phyloP scores from a whole-genome alignment of 2,329 filamentous ascomycete genomes.

The Penicillium rolfsii region DNA sequence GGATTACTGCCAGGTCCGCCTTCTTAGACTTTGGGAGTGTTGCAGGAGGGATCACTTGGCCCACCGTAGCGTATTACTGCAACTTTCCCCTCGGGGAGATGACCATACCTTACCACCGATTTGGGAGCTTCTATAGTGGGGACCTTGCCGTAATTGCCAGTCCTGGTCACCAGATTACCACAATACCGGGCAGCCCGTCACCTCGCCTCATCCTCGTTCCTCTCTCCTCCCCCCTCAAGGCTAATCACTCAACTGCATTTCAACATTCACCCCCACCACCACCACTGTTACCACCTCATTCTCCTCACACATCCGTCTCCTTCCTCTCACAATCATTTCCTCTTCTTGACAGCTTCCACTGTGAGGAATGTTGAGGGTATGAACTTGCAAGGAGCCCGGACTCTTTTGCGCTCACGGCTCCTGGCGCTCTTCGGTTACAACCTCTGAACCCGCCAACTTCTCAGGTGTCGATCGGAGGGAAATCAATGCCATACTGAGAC shows the following conservation, averaged over 20 bases:
- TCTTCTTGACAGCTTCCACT: constrained; percentile 10
- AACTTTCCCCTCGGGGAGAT: constrained; percentile 18
- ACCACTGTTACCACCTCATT: constrained; percentile 18
- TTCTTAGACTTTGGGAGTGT: constrained; percentile 12
- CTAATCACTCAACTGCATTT: constrained; percentile 27
- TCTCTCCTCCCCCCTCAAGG: constrained; percentile 27
- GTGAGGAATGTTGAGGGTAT: constrained; percentile 46
- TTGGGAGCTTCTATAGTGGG: not conserved
- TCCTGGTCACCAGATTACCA: constrained; percentile 23
- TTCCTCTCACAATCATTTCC: constrained; percentile 4
- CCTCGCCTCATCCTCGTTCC: constrained; percentile 26
- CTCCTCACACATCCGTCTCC: constrained; percentile 7
- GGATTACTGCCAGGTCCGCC: constrained; percentile 12
- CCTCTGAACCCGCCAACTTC: constrained; percentile 28
- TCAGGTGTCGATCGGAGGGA: constrained; percentile 23
- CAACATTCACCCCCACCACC: constrained; percentile 26
- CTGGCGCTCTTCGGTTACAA: constrained; percentile 39
- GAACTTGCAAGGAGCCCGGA: constrained; percentile 43
- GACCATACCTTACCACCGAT: constrained; percentile 24
- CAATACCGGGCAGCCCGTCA: constrained; percentile 28
- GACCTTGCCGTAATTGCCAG: not conserved
- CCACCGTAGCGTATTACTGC: constrained; percentile 26
- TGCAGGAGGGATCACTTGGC: constrained; percentile 29
- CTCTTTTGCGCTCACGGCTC: constrained; percentile 48
- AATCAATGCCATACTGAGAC: constrained; percentile 37